Conservation (phyloP, 805 yeast species). For the Candida piceae region DNA sequence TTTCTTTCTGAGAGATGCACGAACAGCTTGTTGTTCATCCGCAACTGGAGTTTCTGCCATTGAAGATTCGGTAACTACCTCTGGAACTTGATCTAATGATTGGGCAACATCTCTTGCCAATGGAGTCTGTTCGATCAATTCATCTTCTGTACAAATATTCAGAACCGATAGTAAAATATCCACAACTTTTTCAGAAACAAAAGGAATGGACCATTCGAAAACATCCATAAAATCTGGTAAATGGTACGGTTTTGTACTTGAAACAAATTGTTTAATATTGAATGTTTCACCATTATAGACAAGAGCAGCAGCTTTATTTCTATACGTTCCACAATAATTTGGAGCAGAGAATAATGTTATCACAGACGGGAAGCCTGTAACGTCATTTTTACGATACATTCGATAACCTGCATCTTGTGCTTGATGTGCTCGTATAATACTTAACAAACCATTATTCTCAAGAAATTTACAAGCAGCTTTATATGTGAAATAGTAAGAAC, state of each 20-base stretch:
- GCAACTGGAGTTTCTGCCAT: background rate
- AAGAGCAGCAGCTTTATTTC: conserved; percentile 90
- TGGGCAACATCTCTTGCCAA: conserved; percentile 37
- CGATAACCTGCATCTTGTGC: conserved; percentile 96
- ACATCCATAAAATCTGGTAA: conserved; percentile 96
- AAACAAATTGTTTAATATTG: conserved; percentile 90
- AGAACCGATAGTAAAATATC: conserved; percentile 86
- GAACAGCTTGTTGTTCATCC: conserved; percentile 6
- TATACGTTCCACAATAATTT: conserved; percentile 83
- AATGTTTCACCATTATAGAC: conserved; percentile 87
- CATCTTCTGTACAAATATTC: conserved; percentile 92
- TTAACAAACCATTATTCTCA: conserved; percentile 68
- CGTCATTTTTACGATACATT: conserved; percentile 78
- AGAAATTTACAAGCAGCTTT: conserved; percentile 75
- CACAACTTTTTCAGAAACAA: conserved; percentile 92
- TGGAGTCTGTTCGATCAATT: conserved; percentile 67
- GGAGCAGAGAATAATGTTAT: conserved; percentile 94
- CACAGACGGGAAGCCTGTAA: conserved; percentile 83
- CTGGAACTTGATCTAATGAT: conserved; percentile 25
- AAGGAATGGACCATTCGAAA: conserved; percentile 94
- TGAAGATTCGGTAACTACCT: background rate
- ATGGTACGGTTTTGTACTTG: conserved; percentile 92
- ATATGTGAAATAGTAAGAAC: conserved; percentile 84
- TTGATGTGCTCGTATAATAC: conserved; percentile 91
- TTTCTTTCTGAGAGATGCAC: conserved; percentile 61